Evolutionary conservation across 2,329 filamentous ascomycete species (phyloP), one percentile per base, ranked within the genome.

Genomic region (Scedosporium dehoogii): DNA sequence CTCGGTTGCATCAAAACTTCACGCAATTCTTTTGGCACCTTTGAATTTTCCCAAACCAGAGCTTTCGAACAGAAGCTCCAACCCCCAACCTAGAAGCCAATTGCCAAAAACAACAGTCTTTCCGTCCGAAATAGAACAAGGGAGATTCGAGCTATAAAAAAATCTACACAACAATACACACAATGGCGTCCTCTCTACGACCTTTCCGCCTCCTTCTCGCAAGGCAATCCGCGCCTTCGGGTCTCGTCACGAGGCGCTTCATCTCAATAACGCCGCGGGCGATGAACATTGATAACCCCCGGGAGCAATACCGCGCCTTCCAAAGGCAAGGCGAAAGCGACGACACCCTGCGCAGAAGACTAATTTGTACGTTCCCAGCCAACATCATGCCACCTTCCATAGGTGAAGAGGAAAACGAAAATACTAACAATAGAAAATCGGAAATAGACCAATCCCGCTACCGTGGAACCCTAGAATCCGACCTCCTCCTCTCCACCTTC

Each of bases 401-500:
- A 48, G 44, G 6, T 48, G 44, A 21, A 7, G 44, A 27, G 6
- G 27, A 38, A 59, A 59, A 41, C 25, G 33, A 29, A 29, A n/a
- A 59, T 61, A 61, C 51, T 46, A 33, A 6, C 33, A 7, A 48
- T 21, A 41, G 29, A 18, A 18, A 23, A 10, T 9, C 16, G 44
- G 41, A 21, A n/a, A 14, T 58, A 97, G 93, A 99, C 79, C 94
- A 99, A 78, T 94, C 90, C 75, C 90, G 94, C 69, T 99, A 99
- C 78, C 87, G 94, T 73, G 94, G 94, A 68, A 97, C 90, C 67
- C 87, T 97, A 72, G 94, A 99, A 75, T 92, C 90, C 66, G 94
- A 99, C 74, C 90, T 99, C 62, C 85, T 99, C 66, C 89, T 97
- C 68, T 96, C 91, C 64, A 99, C 94, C 67, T 99, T 99, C 73